Percentiles rank a stretch among this genome's conserved stretches.
phyloP scores from a whole-genome alignment of 768 basidiomycete species.

The Tulasnella sp. region DNA sequence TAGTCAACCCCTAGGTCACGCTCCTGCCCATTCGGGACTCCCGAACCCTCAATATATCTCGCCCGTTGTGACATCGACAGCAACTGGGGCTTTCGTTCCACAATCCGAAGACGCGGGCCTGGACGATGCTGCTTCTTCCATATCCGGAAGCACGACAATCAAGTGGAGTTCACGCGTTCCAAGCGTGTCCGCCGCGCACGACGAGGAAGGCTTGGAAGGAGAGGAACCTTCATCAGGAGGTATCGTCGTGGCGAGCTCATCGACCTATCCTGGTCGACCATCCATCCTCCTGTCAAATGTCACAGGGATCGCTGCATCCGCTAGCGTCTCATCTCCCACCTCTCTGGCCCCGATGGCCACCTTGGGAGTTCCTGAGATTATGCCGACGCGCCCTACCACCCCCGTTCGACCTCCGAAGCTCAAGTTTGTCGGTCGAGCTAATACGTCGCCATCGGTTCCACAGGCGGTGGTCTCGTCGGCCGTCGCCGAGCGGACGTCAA shows the following conservation, averaged over 20 bases:
- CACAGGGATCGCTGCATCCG: background rate
- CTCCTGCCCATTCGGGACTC: background rate
- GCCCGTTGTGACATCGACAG: background rate
- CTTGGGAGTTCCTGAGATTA: background rate
- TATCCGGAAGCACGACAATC: slow-evolving; percentile 26
- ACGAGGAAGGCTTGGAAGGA: background rate
- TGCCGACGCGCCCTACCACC: background rate
- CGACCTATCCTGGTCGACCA: slow-evolving; percentile 11
- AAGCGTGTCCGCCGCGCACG: slow-evolving; percentile 1
- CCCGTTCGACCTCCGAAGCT: slow-evolving; percentile 14
- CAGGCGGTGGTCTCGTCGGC: slow-evolving; percentile 15
- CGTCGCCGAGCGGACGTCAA: slow-evolving; percentile 18
- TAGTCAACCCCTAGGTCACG: background rate
- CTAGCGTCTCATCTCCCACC: slow-evolving; percentile 5
- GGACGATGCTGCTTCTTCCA: slow-evolving; percentile 12
- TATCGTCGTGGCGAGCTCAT: slow-evolving; percentile 6
- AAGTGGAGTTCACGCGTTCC: slow-evolving; percentile 21
- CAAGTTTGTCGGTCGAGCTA: slow-evolving; percentile 30
- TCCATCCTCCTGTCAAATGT: slow-evolving; percentile 21
- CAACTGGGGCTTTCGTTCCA: background rate
- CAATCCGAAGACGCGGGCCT: background rate
- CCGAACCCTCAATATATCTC: background rate
- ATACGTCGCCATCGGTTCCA: slow-evolving; percentile 26
- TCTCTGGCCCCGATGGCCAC: background rate
- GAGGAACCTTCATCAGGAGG: slow-evolving; percentile 15